Conservation (phyloP, 495 filamentous ascomycete species). For the Cairneyella variabilis region DNA sequence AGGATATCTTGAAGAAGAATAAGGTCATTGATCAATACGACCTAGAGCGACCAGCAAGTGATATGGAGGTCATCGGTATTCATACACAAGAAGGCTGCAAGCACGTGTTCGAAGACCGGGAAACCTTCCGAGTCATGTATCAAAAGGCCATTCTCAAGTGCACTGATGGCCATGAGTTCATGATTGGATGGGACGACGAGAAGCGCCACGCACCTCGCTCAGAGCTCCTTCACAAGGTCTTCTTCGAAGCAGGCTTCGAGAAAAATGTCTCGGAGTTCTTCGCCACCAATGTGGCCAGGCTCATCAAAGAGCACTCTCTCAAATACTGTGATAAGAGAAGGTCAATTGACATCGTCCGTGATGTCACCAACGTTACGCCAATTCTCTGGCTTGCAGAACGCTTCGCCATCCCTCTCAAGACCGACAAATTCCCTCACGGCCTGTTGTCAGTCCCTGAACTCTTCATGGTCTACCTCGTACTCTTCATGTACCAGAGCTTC, state of each 20-base stretch:
- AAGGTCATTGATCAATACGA: constrained; percentile 35
- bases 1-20: constrained; percentile 52
- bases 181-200: constrained; percentile 38
- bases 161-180: constrained; percentile 36
- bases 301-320: constrained; percentile 34
- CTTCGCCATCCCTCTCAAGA: constrained; percentile 73
- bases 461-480: constrained; percentile 66
- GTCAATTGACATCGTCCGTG: constrained; percentile 38
- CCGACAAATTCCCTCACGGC: constrained; percentile 59
- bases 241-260: constrained; percentile 38
- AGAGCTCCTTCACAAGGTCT: constrained; percentile 32
- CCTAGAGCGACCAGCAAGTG: constrained; percentile 26
- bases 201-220: constrained; percentile 32
- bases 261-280: constrained; percentile 33
- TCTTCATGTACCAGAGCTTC: constrained; percentile 54
- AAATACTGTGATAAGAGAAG: constrained; percentile 27
- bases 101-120: constrained; percentile 34
- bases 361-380: constrained; percentile 59
- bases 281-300: constrained; percentile 27
- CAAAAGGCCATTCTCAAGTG: constrained; percentile 32
- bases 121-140: constrained; percentile 38
- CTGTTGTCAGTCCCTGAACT: constrained; percentile 74
- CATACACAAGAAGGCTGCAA: constrained; percentile 38
- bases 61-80: constrained; percentile 28
- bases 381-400: constrained; percentile 69